These are phyloP conservation scores for Apiotrichum laibachii DNA, from an alignment of 1,284 basidiomycete genomes.

Conservation along the genomic window DNA sequence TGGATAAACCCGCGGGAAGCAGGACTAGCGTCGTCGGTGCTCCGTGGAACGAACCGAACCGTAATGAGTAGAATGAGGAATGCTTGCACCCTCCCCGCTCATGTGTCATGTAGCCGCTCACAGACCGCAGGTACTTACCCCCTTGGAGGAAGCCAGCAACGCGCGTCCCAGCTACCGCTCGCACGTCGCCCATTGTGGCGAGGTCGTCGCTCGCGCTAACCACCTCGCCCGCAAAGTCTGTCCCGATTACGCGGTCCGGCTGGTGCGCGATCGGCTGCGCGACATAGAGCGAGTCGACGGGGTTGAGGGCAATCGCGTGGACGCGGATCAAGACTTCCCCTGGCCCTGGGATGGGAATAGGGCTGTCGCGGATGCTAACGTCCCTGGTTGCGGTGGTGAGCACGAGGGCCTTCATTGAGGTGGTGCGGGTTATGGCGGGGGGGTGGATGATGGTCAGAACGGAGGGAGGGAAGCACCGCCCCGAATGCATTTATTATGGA, in stretches of 20 bases:
- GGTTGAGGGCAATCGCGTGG: constrained; percentile 18
- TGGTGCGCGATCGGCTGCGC: not conserved
- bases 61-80: no score
- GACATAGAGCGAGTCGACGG: constrained; percentile 13
- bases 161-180: not conserved
- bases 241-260: constrained; percentile 12
- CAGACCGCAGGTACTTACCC: not conserved
- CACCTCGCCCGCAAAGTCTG: constrained; percentile 18
- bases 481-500: no score
- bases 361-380: not conserved
- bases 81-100: no score
- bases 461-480: no score
- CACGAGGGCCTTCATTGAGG: constrained; percentile 5
- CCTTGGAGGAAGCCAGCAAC: constrained; percentile 15
- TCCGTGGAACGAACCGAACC: no score
- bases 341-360: not conserved
- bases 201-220: not conserved
- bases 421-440: not conserved
- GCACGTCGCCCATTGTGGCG: not conserved
- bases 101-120: no score
- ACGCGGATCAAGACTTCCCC: constrained; percentile 13
- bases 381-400: not conserved
- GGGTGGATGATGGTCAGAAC: not conserved
- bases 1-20: no score
- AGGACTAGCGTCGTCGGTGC: no score